Conservation (phyloP, 2,329 filamentous ascomycete genomes). For the Ophiosphaerella korrae region DNA sequence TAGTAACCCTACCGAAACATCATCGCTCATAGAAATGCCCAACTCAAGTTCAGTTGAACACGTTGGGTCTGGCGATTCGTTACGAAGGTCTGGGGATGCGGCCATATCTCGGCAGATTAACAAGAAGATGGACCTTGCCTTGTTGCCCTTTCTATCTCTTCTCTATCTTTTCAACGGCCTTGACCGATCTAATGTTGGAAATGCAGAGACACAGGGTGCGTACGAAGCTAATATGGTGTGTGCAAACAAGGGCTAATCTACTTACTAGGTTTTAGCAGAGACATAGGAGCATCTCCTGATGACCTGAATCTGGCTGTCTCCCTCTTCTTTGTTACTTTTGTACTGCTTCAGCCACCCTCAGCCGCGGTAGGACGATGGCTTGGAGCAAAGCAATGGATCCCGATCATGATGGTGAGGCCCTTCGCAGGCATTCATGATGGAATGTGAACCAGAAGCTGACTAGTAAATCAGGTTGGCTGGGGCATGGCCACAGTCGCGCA, state of each 20-base stretch:
- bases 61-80: neutral
- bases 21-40: neutral
- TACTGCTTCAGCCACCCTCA: constrained; percentile 28
- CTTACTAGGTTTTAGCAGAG: constrained; percentile 23
- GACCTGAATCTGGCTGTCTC: constrained; percentile 32
- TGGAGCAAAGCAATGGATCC: constrained; percentile 25
- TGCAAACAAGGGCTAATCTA: neutral
- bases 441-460: neutral
- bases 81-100: neutral
- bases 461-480: constrained; percentile 25
- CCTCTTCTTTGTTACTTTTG: constrained; percentile 32
- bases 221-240: neutral
- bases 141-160: constrained; percentile 25
- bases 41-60: neutral
- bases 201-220: constrained; percentile 33
- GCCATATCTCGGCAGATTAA: constrained; percentile 13
- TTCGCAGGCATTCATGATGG: neutral
- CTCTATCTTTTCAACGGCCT: constrained; percentile 32
- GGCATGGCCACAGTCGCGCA: constrained; percentile 29
- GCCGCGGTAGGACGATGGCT: constrained; percentile 27
- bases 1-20: too few species aligned
- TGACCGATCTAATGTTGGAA: constrained; percentile 31
- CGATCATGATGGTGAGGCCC: constrained; percentile 21
- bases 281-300: constrained; percentile 25
- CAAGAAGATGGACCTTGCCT: constrained; percentile 27